Percentiles rank a stretch among this genome's conserved stretches.
These are phyloP conservation scores for Benincasa hispida DNA, from an alignment of 306 rosid species.

Conservation along the genomic window DNA sequence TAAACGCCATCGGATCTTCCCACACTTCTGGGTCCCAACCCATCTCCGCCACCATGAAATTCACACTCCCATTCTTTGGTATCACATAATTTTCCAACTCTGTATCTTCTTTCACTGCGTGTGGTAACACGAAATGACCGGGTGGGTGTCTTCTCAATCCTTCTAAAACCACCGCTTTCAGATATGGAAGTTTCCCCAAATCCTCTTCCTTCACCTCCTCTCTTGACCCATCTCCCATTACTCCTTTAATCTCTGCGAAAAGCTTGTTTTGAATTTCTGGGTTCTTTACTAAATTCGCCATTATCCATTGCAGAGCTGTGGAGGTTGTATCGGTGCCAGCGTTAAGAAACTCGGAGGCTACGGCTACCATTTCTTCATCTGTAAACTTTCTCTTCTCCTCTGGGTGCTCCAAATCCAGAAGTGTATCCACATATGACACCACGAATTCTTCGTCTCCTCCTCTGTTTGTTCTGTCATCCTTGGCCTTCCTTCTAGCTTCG, in stretches of 20 bases:
- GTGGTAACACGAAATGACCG: no score
- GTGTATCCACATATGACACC: constrained; percentile 32
- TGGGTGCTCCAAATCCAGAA: constrained; percentile 23
- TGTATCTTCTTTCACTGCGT: no score
- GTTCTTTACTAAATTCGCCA: constrained; percentile 44
- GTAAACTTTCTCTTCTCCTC: constrained; percentile 13
- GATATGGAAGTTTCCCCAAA: no score
- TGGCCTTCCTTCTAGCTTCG: no score
- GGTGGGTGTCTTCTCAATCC: no score
- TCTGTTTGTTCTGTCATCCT: neutral
- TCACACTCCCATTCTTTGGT: no score
- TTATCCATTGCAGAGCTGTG: constrained; percentile 28
- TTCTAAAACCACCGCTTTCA: no score
- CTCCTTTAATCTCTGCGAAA: constrained; percentile 23
- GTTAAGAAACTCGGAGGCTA: constrained; percentile 31
- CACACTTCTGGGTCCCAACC: no score
- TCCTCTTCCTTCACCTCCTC: no score
- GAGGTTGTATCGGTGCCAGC: constrained; percentile 45
- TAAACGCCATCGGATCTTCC: no score
- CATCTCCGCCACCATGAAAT: no score
- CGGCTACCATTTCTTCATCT: constrained; percentile 33
- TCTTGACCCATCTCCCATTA: neutral
- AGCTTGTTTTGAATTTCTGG: constrained; percentile 30
- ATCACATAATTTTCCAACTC: neutral
- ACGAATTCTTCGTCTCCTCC: neutral